These are phyloP conservation scores for Capsicum pubescens DNA, from an alignment of 257 asterid genomes.

Conservation along the genomic window DNA sequence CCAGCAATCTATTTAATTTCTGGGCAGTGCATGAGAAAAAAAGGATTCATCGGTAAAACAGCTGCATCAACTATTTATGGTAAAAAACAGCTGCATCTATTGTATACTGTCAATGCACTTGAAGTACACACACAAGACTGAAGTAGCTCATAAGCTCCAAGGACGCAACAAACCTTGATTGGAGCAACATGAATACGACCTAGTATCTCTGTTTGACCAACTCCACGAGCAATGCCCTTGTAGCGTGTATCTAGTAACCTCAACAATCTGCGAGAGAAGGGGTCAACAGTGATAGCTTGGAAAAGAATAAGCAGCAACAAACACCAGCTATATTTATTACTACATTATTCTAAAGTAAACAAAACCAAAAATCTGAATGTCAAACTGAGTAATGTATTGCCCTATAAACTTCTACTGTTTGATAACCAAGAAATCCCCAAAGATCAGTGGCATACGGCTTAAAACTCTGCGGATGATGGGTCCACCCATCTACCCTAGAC, in stretches of 20 bases:
- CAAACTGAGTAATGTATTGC: conserved; percentile 1
- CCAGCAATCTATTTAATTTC: conserved; percentile 2
- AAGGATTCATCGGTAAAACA: conserved; percentile 16
- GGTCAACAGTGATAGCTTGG: not conserved
- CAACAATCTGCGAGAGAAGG: conserved; percentile 60
- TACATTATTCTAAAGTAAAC: not conserved
- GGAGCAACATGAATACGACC: conserved; percentile 99
- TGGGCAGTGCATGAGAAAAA: not conserved
- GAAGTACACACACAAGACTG: conserved; percentile 16
- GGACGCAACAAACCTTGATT: conserved; percentile 65
- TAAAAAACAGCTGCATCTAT: not conserved
- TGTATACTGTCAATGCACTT: conserved; percentile 11
- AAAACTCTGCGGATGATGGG: not conserved
- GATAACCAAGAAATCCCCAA: not conserved
- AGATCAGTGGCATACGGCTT: not conserved
- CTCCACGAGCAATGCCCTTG: conserved; percentile 95
- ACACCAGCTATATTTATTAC: conserved; percentile 9
- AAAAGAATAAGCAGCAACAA: conserved; percentile 20
- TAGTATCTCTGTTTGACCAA: conserved; percentile 93
- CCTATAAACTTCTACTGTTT: conserved; percentile 16
- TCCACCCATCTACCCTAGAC: not conserved
- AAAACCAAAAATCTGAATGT: not conserved
- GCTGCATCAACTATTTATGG: not conserved
- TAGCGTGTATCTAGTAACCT: conserved; percentile 89
- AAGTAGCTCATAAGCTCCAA: conserved; percentile 20